Evolutionary conservation across 2,329 filamentous ascomycete species (phyloP).

Genomic region (Chrysosporium queenslandicum): DNA sequence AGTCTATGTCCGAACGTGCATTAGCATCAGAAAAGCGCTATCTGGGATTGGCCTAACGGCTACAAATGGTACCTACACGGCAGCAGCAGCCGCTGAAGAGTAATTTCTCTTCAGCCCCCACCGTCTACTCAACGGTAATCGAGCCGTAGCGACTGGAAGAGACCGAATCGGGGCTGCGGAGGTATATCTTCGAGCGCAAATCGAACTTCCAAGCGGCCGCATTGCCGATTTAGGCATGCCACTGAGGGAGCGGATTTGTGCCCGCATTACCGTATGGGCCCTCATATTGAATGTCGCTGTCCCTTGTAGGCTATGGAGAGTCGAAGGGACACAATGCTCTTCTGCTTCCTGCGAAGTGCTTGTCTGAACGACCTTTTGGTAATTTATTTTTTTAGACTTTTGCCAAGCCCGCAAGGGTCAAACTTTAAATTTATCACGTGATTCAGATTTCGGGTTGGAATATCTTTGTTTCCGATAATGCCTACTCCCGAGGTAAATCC

Average conservation of each 20-base stretch:
- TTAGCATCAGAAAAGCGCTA: neutral
- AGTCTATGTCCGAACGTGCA: slow-evolving; percentile 31
- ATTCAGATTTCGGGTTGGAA: too few relatives aligned
- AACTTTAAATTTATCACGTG: slow-evolving; percentile 3
- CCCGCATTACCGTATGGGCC: slow-evolving; percentile 34
- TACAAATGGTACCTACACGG: slow-evolving; percentile 30
- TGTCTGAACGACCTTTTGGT: neutral
- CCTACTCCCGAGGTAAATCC: too few relatives aligned
- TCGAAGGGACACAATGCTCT: slow-evolving; percentile 6
- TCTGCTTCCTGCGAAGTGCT: neutral
- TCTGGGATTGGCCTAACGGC: too few relatives aligned
- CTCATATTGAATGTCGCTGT: slow-evolving; percentile 25
- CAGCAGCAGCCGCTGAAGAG: slow-evolving; percentile 35
- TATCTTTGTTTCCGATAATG: too few relatives aligned
- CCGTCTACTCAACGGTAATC: slow-evolving; percentile 31
- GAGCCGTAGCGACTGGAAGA: slow-evolving; percentile 27
- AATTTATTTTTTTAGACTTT: slow-evolving; percentile 11
- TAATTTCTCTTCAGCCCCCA: slow-evolving; percentile 37
- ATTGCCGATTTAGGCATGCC: slow-evolving; percentile 27
- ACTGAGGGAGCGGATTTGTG: slow-evolving; percentile 32
- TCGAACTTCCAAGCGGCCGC: slow-evolving; percentile 29
- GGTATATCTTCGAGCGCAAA: slow-evolving; percentile 33
- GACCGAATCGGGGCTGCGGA: slow-evolving; percentile 30
- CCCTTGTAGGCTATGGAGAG: slow-evolving; percentile 1
- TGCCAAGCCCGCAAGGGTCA: slow-evolving; percentile 6